Evolutionary conservation across 208 protist genomes (phyloP).

Genomic region (Trypanosoma avium): DNA sequence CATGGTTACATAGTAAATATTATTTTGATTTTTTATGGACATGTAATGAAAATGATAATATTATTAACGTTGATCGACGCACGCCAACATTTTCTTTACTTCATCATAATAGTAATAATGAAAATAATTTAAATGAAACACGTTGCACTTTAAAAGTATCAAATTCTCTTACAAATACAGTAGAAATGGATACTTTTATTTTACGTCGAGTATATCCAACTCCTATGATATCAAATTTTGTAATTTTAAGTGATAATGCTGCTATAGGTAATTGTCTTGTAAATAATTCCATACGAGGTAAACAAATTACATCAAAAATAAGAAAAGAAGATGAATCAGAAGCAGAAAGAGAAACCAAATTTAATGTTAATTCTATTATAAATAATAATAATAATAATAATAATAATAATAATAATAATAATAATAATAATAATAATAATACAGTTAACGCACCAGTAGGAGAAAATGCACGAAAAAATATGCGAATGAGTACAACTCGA

Average conservation of each 20-base stretch:
- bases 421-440: not conserved
- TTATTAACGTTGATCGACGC: slow-evolving; percentile 38
- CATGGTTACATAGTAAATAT: slow-evolving; percentile 57
- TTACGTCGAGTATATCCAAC: slow-evolving; percentile 68
- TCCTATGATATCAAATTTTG: slow-evolving; percentile 32
- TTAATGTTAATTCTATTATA: not conserved
- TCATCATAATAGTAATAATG: slow-evolving; percentile 34
- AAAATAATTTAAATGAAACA: slow-evolving; percentile 32
- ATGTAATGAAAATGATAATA: slow-evolving; percentile 32
- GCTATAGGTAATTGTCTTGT: slow-evolving; percentile 15
- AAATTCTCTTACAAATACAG: slow-evolving; percentile 68
- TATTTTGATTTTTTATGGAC: slow-evolving; percentile 71
- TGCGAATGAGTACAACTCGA: slow-evolving; percentile 15
- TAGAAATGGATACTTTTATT: slow-evolving; percentile 53
- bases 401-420: not conserved
- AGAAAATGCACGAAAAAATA: too few species aligned
- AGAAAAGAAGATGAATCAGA: not conserved
- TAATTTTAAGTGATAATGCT: slow-evolving; percentile 65
- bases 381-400: not conserved
- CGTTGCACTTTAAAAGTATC: slow-evolving; percentile 58
- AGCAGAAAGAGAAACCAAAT: too few species aligned
- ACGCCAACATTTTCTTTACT: slow-evolving; percentile 53
- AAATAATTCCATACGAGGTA: not conserved
- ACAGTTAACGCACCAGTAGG: too few species aligned
- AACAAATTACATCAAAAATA: not conserved